These are phyloP conservation scores for Rhododendron simsii DNA, from an alignment of 148 eudicot species.

Conservation along the genomic window DNA sequence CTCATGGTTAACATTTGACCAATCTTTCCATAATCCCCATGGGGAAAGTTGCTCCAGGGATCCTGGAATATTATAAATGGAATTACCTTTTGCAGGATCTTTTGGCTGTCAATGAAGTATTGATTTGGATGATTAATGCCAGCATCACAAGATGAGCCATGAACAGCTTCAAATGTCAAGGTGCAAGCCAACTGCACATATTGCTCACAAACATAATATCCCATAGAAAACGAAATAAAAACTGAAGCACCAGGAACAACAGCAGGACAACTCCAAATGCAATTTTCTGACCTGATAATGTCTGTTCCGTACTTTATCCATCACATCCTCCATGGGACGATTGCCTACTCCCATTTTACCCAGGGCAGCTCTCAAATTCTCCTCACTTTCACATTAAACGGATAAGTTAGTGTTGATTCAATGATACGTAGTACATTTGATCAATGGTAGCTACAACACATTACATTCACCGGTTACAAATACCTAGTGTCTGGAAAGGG, in stretches of 20 bases:
- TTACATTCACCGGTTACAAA: background rate
- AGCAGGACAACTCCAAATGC: background rate
- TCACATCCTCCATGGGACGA: slow-evolving; percentile 65
- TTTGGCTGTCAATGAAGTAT: slow-evolving; percentile 79
- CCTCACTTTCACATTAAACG: slow-evolving; percentile 56
- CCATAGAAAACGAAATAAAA: slow-evolving; percentile 1
- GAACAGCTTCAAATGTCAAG: slow-evolving; percentile 86
- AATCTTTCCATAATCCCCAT: background rate
- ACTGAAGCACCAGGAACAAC: background rate
- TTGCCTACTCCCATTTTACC: slow-evolving; percentile 66
- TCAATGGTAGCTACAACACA: slow-evolving; percentile 6
- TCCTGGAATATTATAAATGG: background rate
- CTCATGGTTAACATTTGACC: background rate
- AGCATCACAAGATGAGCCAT: slow-evolving; percentile 66
- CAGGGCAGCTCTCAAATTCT: slow-evolving; percentile 86
- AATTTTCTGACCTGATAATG: slow-evolving; percentile 66
- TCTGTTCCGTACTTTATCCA: slow-evolving; percentile 68
- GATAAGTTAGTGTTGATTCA: background rate
- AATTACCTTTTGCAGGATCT: slow-evolving; percentile 50
- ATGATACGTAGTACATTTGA: background rate
- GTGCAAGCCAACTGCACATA: slow-evolving; percentile 84
- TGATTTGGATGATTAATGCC: slow-evolving; percentile 94
- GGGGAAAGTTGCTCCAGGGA: background rate
- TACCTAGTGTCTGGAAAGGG: background rate
- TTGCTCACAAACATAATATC: slow-evolving; percentile 7